Conservation (phyloP, 768 basidiomycete species). For the Galerina sulciceps region DNA sequence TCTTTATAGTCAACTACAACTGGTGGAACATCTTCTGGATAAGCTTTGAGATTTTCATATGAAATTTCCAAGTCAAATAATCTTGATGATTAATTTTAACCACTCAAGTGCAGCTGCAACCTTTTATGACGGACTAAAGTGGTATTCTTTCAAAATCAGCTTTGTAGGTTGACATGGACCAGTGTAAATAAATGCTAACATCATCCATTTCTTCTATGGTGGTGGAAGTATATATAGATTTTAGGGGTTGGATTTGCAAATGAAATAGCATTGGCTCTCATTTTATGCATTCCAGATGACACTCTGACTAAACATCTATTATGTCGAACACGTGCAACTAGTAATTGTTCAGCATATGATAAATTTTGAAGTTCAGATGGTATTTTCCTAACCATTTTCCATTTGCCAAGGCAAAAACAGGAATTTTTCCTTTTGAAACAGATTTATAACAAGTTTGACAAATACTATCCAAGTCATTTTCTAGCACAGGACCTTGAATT, state of each 20-base stretch:
- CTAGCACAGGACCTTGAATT: too few relatives aligned
- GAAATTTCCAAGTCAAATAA: constrained; percentile 36
- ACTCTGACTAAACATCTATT: constrained; percentile 29
- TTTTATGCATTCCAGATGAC: constrained; percentile 23
- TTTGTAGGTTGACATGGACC: constrained; percentile 31
- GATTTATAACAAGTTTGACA: too few relatives aligned
- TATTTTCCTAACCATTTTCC: constrained; percentile 18
- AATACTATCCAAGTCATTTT: too few relatives aligned
- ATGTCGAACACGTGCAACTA: constrained; percentile 27
- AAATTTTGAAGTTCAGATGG: constrained; percentile 15
- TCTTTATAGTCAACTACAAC: constrained; percentile 18
- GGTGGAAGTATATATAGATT: constrained; percentile 29
- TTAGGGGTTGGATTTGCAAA: constrained; percentile 28
- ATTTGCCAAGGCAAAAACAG: constrained; percentile 14
- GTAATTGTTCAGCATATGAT: constrained; percentile 25
- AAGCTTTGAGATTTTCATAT: constrained; percentile 25
- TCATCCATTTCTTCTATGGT: constrained; percentile 33
- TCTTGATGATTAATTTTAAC: constrained; percentile 36
- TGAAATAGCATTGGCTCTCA: constrained; percentile 26
- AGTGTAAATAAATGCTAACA: constrained; percentile 39
- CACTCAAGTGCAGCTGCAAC: constrained; percentile 34
- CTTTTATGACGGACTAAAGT: constrained; percentile 29
- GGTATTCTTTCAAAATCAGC: constrained; percentile 30
- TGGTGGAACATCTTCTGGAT: constrained; percentile 25
- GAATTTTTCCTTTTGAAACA: constrained; percentile 5